phyloP scores from a whole-genome alignment of 1,284 basidiomycete species.

The Ganoderma meredithae region DNA sequence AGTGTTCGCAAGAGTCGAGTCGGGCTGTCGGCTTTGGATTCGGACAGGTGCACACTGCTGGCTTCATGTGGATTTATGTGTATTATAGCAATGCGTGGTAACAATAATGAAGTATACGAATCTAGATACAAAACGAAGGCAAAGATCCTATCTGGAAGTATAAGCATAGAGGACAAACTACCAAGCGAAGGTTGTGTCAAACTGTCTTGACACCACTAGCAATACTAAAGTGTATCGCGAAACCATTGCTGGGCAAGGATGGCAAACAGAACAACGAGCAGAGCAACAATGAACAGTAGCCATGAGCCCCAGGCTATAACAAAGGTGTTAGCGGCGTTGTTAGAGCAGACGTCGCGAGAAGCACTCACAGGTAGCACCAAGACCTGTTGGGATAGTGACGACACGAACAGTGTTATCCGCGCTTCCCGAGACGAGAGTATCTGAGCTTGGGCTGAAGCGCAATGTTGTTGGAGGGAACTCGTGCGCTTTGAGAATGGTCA shows the following conservation, averaged over 20 bases:
- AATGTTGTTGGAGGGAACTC: constrained; percentile 94
- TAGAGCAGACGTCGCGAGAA: neutral
- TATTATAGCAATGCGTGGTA: constrained; percentile 18
- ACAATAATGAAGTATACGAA: constrained; percentile 10
- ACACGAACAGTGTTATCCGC: constrained; percentile 91
- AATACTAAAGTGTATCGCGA: constrained; percentile 5
- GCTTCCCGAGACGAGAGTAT: constrained; percentile 89
- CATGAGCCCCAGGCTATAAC: constrained; percentile 43
- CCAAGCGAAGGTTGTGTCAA: neutral
- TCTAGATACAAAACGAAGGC: constrained; percentile 26
- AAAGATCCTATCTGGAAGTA: constrained; percentile 23
- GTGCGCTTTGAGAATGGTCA: constrained; percentile 92
- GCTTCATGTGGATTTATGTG: constrained; percentile 14
- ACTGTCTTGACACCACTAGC: neutral
- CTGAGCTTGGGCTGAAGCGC: constrained; percentile 85
- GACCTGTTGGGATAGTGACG: constrained; percentile 72
- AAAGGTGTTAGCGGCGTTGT: constrained; percentile 13
- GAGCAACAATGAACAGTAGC: constrained; percentile 44
- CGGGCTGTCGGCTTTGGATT: neutral
- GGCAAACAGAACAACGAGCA: constrained; percentile 46
- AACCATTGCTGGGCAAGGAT: constrained; percentile 43
- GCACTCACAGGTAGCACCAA: constrained; percentile 61
- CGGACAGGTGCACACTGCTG: constrained; percentile 12
- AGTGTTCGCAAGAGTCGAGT: neutral
- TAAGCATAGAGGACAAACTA: constrained; percentile 23